Evolutionary conservation across 1,284 basidiomycete genomes (phyloP).

Genomic region (Cryptococcus sp.): DNA sequence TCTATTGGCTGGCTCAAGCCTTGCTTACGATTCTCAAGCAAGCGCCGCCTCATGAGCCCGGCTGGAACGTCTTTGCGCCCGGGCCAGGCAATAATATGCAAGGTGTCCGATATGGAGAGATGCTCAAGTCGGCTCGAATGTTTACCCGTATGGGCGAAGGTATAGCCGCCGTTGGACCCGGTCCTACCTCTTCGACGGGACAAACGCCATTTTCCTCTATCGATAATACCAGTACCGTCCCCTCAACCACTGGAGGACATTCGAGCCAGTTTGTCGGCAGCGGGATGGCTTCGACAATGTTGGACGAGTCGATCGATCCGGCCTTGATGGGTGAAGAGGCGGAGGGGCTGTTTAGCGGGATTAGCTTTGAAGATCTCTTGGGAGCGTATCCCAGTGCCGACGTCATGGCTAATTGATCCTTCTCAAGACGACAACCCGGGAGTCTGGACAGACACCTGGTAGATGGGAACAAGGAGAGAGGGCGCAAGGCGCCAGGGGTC

Average conservation of each 20-base stretch:
- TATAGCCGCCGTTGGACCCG: neutral
- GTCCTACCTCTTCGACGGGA: neutral
- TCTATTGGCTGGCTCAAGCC: slow-evolving; percentile 47
- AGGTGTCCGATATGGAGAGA: slow-evolving; percentile 35
- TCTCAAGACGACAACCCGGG: too few species aligned
- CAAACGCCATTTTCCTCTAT: neutral
- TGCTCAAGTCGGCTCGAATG: slow-evolving; percentile 40
- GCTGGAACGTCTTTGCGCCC: slow-evolving; percentile 32
- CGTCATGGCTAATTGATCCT: neutral
- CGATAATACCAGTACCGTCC: neutral
- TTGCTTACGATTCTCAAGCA: slow-evolving; percentile 40
- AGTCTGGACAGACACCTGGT: too few species aligned
- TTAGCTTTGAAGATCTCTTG: neutral
- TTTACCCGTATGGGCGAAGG: slow-evolving; percentile 43
- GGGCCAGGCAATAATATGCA: slow-evolving; percentile 2
- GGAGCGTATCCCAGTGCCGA: neutral
- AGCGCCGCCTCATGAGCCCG: slow-evolving; percentile 17
- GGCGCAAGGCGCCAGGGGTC: neutral
- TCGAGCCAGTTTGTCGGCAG: neutral
- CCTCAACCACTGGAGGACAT: neutral
- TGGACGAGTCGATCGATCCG: neutral
- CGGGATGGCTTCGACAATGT: neutral
- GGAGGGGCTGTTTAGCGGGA: neutral
- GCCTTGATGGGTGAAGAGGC: neutral
- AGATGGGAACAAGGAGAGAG: neutral